Evolutionary conservation across 2,329 filamentous ascomycete species (phyloP).

Genomic region (Zasmidium angulare): DNA sequence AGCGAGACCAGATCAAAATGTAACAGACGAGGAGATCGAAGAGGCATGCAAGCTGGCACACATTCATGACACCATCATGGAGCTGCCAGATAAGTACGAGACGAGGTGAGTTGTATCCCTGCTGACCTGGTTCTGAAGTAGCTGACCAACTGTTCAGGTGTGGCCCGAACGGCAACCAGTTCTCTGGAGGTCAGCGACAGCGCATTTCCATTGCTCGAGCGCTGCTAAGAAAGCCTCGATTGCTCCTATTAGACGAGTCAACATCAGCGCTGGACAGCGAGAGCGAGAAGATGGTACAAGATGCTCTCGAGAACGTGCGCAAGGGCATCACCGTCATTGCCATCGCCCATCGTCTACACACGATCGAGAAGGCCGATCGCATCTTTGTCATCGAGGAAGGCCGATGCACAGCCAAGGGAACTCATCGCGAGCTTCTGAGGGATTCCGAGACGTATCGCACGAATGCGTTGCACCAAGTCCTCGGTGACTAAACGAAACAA

Average conservation of each 20-base stretch:
- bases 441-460: slow-evolving; percentile 21
- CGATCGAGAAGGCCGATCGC: slow-evolving; percentile 43
- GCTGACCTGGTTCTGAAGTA: background rate
- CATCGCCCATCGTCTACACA: slow-evolving; percentile 46
- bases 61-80: slow-evolving; percentile 66
- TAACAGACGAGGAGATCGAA: slow-evolving; percentile 61
- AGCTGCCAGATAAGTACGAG: slow-evolving; percentile 64
- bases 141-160: slow-evolving; percentile 24
- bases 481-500: slow-evolving; percentile 42
- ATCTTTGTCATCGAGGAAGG: slow-evolving; percentile 52
- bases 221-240: slow-evolving; percentile 42
- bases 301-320: slow-evolving; percentile 39
- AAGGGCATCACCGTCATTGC: slow-evolving; percentile 41
- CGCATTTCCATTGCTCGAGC: slow-evolving; percentile 45
- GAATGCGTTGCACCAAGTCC: slow-evolving; percentile 25
- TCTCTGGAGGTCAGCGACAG: slow-evolving; percentile 46
- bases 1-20: slow-evolving; percentile 55
- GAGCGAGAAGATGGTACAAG: slow-evolving; percentile 41
- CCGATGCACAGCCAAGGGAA: slow-evolving; percentile 49
- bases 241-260: slow-evolving; percentile 45
- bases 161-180: slow-evolving; percentile 41
- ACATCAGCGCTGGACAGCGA: slow-evolving; percentile 46
- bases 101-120: slow-evolving; percentile 41
- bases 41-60: slow-evolving; percentile 67
- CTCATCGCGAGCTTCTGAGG: slow-evolving; percentile 43